Evolutionary conservation across 352 stramenopile genomes (phyloP).

Genomic region (Ophiocytium majus): DNA sequence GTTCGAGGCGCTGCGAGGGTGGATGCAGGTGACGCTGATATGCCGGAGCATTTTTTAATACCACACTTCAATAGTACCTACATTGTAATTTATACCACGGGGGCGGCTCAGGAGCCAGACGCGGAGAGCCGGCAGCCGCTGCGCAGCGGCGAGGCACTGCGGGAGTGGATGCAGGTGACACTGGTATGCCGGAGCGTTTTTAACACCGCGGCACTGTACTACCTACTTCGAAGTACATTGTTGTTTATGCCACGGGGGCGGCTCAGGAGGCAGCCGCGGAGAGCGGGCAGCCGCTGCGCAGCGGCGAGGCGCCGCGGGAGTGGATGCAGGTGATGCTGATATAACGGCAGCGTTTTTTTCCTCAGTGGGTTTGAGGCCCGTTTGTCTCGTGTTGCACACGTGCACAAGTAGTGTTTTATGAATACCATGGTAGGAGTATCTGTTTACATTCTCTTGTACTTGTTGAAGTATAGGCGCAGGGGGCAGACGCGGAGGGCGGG

Average conservation of each 20-base stretch:
- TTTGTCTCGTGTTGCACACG: no score
- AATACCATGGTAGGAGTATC: slow-evolving; percentile 73
- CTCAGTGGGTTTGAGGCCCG: no score
- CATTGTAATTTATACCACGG: slow-evolving; percentile 71
- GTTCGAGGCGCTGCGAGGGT: background rate
- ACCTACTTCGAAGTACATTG: no score
- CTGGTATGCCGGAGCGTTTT: no score
- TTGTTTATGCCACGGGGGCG: slow-evolving; percentile 66
- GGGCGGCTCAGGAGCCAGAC: slow-evolving; percentile 29
- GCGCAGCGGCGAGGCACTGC: background rate
- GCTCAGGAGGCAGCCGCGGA: slow-evolving; percentile 27
- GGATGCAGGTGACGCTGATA: no score
- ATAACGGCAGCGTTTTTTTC: no score
- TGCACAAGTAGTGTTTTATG: slow-evolving; percentile 71
- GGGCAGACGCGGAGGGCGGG: slow-evolving; percentile 27
- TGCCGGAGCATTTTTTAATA: no score
- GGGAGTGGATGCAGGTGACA: slow-evolving; percentile 22
- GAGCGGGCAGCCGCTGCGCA: background rate
- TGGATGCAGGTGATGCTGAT: slow-evolving; percentile 29
- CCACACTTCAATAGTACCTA: no score
- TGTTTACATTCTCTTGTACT: slow-evolving; percentile 69
- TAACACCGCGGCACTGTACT: no score
- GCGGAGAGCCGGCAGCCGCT: background rate
- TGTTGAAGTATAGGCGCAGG: no score
- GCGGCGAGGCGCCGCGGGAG: background rate